phyloP scores from a whole-genome alignment of 352 stramenopile genomes.

The Globisporangium okanoganense region DNA sequence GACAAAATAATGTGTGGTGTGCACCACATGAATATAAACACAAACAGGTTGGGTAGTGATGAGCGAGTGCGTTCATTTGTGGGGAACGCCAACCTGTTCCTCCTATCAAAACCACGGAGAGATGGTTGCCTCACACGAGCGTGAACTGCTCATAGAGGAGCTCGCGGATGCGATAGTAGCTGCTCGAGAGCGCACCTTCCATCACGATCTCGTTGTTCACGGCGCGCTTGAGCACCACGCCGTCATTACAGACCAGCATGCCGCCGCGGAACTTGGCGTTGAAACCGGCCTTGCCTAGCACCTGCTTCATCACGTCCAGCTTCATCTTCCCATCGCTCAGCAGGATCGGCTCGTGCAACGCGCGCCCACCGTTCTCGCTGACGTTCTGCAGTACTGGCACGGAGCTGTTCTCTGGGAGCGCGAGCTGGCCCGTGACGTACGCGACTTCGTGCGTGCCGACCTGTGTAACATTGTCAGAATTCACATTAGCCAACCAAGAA shows the following conservation, averaged over 20 bases:
- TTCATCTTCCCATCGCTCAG: slow-evolving; percentile 89
- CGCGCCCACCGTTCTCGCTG: slow-evolving; percentile 28
- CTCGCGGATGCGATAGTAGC: slow-evolving; percentile 85
- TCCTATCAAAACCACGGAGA: background rate
- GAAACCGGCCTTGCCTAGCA: slow-evolving; percentile 82
- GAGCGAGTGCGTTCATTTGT: slow-evolving; percentile 1
- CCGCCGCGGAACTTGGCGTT: slow-evolving; percentile 87
- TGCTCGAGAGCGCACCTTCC: slow-evolving; percentile 77
- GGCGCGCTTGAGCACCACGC: slow-evolving; percentile 81
- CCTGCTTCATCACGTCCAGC: slow-evolving; percentile 87
- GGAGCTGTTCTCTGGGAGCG: slow-evolving; percentile 60
- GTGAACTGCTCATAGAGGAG: slow-evolving; percentile 89
- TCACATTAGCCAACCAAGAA: slow-evolving; percentile 6
- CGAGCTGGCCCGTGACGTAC: slow-evolving; percentile 77
- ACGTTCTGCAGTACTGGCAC: slow-evolving; percentile 67
- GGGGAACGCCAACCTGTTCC: slow-evolving; percentile 1
- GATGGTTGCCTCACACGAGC: slow-evolving; percentile 43
- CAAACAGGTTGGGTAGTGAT: no score
- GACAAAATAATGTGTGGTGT: background rate
- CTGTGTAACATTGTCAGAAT: slow-evolving; percentile 20
- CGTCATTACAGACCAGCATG: slow-evolving; percentile 88
- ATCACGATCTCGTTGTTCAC: slow-evolving; percentile 88
- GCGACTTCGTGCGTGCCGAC: slow-evolving; percentile 83
- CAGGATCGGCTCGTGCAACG: slow-evolving; percentile 73
- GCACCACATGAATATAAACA: background rate